Base-by-base conservation (phyloP, 192 early-diverging fungal genomes). In the Powellomyces hirtus region DNA sequence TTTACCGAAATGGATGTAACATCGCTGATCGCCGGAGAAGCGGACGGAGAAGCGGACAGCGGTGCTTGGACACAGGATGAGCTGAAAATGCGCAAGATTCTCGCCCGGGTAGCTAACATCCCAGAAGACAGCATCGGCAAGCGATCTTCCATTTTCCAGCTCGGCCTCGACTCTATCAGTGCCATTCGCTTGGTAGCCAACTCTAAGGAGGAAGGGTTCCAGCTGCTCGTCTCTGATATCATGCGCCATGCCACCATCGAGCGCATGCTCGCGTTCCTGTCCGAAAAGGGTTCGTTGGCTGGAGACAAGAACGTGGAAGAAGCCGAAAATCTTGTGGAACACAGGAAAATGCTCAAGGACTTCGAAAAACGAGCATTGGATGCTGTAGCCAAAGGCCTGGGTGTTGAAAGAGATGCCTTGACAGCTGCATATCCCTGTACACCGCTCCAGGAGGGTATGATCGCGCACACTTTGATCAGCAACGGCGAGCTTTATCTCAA, bases 401-500 rank as follows among this genome's bases (percentile, higher is more conserved):
- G n/a, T n/a, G n/a, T n/a, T n/a, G n/a, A n/a, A n/a, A n/a, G n/a
- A n/a, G n/a, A n/a, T n/a, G n/a, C n/a, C n/a, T n/a, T n/a, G n/a
- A n/a, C n/a, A n/a, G n/a, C n/a, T n/a, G n/a, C n/a, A 8, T 73
- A 67, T 38, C 74, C 74, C 29, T n/a, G 24, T 14, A 73, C 70
- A 2, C 52, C 70, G 10, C 16, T 76, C 57, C 74, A 76, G 45
- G 33, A 44, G 24, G 60, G 49, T 40, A 27, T 75, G 18, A 37
- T 75, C 16, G 58, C 53, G 24, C 29, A 27, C 16, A 27, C 14
- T 31, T 27, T 33, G 16, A 14, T 33, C 24, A 56, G 33, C 29
- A n/a, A n/a, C 53, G 31, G 53, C 27, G 27, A 34, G 24, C 53
- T 56, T n/a, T n/a, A 56, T 56, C 27, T 56, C 53, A 27, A 56